Percentiles rank a stretch among this genome's conserved stretches.
phyloP scores from a whole-genome alignment of 352 stramenopile genomes.

The Phytophthora melonis region DNA sequence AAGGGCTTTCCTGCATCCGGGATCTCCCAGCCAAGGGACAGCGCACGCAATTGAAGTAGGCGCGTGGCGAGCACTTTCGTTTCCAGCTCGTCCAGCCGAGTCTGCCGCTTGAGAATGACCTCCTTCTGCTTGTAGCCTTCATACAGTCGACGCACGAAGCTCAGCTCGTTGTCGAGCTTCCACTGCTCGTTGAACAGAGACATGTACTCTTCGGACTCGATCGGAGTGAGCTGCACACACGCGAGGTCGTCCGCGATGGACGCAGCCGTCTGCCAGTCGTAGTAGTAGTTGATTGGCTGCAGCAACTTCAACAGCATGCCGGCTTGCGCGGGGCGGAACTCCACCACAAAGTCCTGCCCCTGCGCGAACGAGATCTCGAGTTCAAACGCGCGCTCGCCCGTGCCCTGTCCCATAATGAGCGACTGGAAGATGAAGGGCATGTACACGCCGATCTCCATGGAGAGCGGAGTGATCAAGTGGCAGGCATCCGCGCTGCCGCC shows the following conservation, averaged over 20 bases:
- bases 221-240: slow-evolving; percentile 61
- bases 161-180: slow-evolving; percentile 60
- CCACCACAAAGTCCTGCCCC: slow-evolving; percentile 44
- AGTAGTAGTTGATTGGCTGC: slow-evolving; percentile 67
- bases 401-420: slow-evolving; percentile 59
- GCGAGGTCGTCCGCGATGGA: slow-evolving; percentile 67
- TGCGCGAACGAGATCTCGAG: slow-evolving; percentile 61
- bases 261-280: slow-evolving; percentile 73
- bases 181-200: slow-evolving; percentile 65
- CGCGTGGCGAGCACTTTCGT: slow-evolving; percentile 61
- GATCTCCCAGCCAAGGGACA: slow-evolving; percentile 72
- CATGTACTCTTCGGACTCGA: slow-evolving; percentile 69
- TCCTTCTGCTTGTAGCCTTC: slow-evolving; percentile 56
- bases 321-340: slow-evolving; percentile 76
- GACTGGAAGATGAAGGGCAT: slow-evolving; percentile 78
- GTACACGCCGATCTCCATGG: slow-evolving; percentile 62
- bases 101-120: slow-evolving; percentile 44
- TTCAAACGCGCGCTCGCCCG: slow-evolving; percentile 52
- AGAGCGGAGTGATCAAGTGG: slow-evolving; percentile 61
- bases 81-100: slow-evolving; percentile 65
- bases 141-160: slow-evolving; percentile 51
- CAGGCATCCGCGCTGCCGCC: slow-evolving; percentile 44
- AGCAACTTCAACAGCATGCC: slow-evolving; percentile 66
- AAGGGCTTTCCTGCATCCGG: slow-evolving; percentile 64
- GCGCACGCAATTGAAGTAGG: slow-evolving; percentile 67